A percentile compares a stretch with the other conserved stretches of the same genome.
Conservation (phyloP, 805 yeast genomes). For the Kodamaea restingae region DNA sequence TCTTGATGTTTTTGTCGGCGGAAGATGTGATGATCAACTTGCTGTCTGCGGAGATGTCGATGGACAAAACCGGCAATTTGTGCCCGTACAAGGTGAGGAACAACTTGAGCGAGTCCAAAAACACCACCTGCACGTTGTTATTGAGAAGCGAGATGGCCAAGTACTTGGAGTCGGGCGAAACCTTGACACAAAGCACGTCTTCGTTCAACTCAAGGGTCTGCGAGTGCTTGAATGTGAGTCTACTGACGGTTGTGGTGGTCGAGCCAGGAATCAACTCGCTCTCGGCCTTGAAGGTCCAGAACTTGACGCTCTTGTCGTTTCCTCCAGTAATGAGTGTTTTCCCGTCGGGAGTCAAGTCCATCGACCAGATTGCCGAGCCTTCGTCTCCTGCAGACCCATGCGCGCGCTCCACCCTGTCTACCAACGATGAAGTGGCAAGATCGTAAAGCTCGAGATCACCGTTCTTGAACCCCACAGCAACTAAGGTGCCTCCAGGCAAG, state of each 20-base stretch:
- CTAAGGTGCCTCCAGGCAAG: constrained; percentile 86
- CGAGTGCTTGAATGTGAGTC: constrained; percentile 62
- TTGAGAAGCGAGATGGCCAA: constrained; percentile 85
- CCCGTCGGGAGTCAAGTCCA: constrained; percentile 85
- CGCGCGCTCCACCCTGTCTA: constrained; percentile 66
- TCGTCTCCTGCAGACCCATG: constrained; percentile 43
- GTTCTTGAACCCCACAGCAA: constrained; percentile 82
- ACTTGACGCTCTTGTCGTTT: constrained; percentile 84
- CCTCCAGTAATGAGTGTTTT: constrained; percentile 85
- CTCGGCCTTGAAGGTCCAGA: constrained; percentile 79
- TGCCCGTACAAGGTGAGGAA: constrained; percentile 91
- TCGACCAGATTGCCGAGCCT: constrained; percentile 75
- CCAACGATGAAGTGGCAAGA: constrained; percentile 71
- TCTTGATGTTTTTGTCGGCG: constrained; percentile 94
- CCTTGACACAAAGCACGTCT: constrained; percentile 73
- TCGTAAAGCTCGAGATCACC: constrained; percentile 86
- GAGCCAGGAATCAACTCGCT: constrained; percentile 73
- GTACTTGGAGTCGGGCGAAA: constrained; percentile 74
- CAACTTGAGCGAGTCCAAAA: constrained; percentile 80
- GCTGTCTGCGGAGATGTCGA: constrained; percentile 87
- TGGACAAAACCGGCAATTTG: constrained; percentile 87
- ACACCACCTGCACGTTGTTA: constrained; percentile 93
- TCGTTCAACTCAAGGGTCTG: constrained; percentile 84
- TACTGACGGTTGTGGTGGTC: constrained; percentile 39
- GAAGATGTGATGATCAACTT: constrained; percentile 88